Evolutionary conservation across 176 grass and related monocot species (phyloP), one percentile per base, ranked within the genome.

Genomic region (Ampelocalamus luodianensis): DNA sequence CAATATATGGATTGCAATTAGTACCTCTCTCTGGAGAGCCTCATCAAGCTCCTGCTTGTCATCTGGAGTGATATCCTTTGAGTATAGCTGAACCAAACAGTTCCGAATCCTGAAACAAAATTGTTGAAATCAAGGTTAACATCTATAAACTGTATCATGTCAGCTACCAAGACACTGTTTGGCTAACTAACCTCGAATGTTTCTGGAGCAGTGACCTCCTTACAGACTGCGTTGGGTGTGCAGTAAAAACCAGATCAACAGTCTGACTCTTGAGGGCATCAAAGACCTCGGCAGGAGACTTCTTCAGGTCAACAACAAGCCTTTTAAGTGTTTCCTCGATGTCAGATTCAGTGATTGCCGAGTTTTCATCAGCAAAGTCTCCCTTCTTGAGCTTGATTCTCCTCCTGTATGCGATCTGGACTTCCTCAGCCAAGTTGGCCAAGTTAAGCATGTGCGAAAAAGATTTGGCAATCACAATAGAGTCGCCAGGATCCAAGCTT

Each of bases 1-100:
- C 9, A 78, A 82, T 5, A 58, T 14, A 65, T 54, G 5, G 61
- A 49, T 79, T 49, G 45, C 63, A 82, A 20, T 16, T 62, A 27
- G 55, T 34, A 94, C 92, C 92, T 94, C 92, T 87, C 92, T 91
- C 67, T 94, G 92, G 17, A 94, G 92, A 85, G 92, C 92, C 77
- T 94, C 92, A 55, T 94, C 92, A 85, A 94, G 92, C 37, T 94
- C 92, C 87, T 91, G 92, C 76, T 94, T 94, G 39, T 94, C 92
- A 89, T 94, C 89, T 51, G 92, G 89, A 87, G 87, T 94, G 67
- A 91, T 91, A 85, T 94, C 92, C 70, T 94, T 91, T 0, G 92
- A 90, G 54, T 91, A 89, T 15, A 94, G 72, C 64, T 94, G 92
- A 65, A 88, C 85, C 80, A 94, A 87, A 66, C 92, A 94, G 85